Evolutionary conservation across 2,329 filamentous ascomycete genomes (phyloP).

Genomic region (Alternaria sp.): DNA sequence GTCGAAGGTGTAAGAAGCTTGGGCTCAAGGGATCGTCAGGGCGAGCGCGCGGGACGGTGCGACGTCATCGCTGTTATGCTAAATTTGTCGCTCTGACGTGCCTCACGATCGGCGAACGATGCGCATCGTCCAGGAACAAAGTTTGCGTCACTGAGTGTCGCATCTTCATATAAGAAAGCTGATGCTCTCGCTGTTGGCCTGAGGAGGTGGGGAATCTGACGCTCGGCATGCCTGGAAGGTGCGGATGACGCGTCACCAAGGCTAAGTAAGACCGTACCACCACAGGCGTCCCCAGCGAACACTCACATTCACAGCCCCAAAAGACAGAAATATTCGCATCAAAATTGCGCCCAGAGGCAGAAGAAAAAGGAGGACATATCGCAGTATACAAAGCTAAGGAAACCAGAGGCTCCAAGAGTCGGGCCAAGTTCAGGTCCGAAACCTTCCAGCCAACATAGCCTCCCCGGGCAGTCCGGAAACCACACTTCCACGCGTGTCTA

Average conservation of each 20-base stretch:
- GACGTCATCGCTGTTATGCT: neutral
- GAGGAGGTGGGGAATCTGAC: neutral
- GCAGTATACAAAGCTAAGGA: neutral
- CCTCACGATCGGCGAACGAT: constrained; percentile 7
- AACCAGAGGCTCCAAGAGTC: neutral
- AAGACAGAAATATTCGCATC: neutral
- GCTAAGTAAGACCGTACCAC: constrained; percentile 2
- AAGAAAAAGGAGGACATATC: neutral
- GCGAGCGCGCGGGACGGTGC: neutral
- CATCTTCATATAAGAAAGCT: constrained; percentile 5
- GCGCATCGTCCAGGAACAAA: neutral
- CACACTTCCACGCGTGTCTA: neutral
- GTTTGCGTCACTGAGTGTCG: constrained; percentile 8
- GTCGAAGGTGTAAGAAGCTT: neutral
- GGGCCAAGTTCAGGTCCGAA: constrained; percentile 3
- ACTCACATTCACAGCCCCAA: neutral
- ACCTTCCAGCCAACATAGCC: constrained; percentile 1
- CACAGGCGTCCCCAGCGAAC: neutral
- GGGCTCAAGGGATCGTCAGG: neutral
- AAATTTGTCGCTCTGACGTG: neutral
- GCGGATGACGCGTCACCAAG: constrained; percentile 12
- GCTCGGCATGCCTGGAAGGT: constrained; percentile 8
- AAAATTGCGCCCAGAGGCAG: constrained; percentile 1
- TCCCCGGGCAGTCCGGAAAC: neutral
- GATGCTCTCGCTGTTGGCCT: neutral